A percentile compares a stretch with the other conserved stretches of the same genome.
These are phyloP conservation scores for Naganishia onofrii DNA, from an alignment of 768 basidiomycete genomes.

Conservation along the genomic window DNA sequence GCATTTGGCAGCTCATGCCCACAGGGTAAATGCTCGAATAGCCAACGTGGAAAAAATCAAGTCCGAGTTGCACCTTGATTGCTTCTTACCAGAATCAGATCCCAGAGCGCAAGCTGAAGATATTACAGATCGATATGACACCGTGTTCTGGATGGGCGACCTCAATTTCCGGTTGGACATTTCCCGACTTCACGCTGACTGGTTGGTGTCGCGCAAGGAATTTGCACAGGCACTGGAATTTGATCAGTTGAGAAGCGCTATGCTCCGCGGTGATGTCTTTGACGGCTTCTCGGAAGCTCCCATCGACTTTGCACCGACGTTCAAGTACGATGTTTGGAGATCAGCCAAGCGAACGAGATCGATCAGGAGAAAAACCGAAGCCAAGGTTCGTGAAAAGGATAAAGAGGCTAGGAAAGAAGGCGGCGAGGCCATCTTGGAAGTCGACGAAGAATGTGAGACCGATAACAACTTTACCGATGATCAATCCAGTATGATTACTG, in stretches of 20 bases:
- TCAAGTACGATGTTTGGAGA: conserved; percentile 81
- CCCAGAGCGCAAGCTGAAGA: conserved; percentile 54
- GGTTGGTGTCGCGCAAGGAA: conserved; percentile 61
- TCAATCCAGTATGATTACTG: conserved; percentile 53
- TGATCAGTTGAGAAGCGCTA: conserved; percentile 78
- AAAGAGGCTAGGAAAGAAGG: conserved; percentile 42
- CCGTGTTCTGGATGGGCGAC: conserved; percentile 83
- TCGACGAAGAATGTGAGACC: conserved; percentile 45
- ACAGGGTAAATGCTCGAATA: conserved; percentile 64
- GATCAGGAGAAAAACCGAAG: conserved; percentile 42
- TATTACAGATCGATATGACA: conserved; percentile 82
- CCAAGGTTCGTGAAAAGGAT: conserved; percentile 31
- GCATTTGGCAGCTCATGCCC: conserved; percentile 68
- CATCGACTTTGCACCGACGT: conserved; percentile 86
- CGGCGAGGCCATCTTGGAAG: conserved; percentile 52
- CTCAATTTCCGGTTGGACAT: conserved; percentile 88
- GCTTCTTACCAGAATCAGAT: conserved; percentile 60
- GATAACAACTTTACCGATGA: conserved; percentile 59
- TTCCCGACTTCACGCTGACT: conserved; percentile 87
- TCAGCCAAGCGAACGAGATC: conserved; percentile 56
- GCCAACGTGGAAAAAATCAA: conserved; percentile 88
- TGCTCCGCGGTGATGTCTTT: conserved; percentile 65
- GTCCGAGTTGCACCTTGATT: conserved; percentile 72
- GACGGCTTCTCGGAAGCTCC: conserved; percentile 73
- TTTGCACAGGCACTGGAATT: conserved; percentile 82